Conservation (phyloP, 352 stramenopile genomes). For the Phytopythium vexans region DNA sequence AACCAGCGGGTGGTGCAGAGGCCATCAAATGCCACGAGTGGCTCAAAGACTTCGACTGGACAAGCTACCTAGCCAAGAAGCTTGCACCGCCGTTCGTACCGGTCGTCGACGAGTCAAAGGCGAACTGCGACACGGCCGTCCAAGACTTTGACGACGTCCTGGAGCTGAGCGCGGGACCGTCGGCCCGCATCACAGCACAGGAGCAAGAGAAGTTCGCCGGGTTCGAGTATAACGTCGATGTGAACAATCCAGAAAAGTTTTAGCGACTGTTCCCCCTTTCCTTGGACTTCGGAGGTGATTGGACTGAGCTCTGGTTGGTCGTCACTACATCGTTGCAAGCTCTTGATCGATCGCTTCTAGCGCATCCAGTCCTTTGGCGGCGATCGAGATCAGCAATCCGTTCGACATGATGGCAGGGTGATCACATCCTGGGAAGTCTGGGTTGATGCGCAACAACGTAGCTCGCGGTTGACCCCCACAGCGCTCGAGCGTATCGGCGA, state of each 20-base stretch:
- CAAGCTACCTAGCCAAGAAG: conserved; percentile 29
- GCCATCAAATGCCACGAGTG: conserved; percentile 59
- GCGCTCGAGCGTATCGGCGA: conserved; percentile 58
- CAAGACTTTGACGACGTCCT: conserved; percentile 71
- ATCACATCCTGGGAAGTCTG: conserved; percentile 57
- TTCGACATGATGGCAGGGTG: conserved; percentile 43
- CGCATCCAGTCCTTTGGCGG: conserved; percentile 44
- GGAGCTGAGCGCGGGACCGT: conserved; percentile 27
- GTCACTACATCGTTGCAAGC: conserved; percentile 2
- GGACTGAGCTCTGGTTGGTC: background rate
- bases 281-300: background rate
- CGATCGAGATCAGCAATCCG: conserved; percentile 41
- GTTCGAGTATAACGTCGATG: conserved; percentile 62
- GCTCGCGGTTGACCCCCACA: conserved; percentile 43
- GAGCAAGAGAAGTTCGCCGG: conserved; percentile 48
- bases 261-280: conserved; percentile 6
- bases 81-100: conserved; percentile 42
- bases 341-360: conserved; percentile 55
- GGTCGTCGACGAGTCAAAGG: conserved; percentile 52
- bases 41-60: conserved; percentile 56
- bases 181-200: conserved; percentile 27
- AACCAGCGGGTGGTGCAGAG: conserved; percentile 8
- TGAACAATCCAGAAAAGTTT: conserved; percentile 15
- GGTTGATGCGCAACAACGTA: conserved; percentile 74
- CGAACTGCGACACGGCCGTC: conserved; percentile 56